These are phyloP conservation scores for Bothia castanella DNA, from an alignment of 1,284 basidiomycete genomes.

Conservation along the genomic window DNA sequence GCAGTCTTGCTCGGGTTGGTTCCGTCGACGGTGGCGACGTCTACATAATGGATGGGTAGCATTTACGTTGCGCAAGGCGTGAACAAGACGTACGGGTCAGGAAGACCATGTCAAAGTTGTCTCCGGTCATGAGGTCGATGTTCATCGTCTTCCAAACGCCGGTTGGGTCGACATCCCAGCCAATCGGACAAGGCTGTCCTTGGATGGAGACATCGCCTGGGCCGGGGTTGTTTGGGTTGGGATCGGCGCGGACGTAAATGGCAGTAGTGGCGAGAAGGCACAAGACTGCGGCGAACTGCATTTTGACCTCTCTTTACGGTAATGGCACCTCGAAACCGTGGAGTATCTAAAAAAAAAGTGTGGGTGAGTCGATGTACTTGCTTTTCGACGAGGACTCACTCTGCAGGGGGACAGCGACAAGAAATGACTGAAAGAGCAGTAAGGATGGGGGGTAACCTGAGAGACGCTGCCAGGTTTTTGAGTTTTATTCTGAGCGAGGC, in stretches of 20 bases:
- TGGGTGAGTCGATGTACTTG: neutral
- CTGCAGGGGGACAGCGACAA: slow-evolving; percentile 4
- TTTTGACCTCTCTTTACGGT: slow-evolving; percentile 8
- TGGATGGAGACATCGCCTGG: slow-evolving; percentile 55
- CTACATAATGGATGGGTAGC: slow-evolving; percentile 27
- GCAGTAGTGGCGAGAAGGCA: slow-evolving; percentile 14
- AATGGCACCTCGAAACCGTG: neutral
- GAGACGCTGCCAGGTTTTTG: neutral
- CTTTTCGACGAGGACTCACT: slow-evolving; percentile 5
- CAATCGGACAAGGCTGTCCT: slow-evolving; percentile 50
- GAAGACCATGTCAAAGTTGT: slow-evolving; percentile 67
- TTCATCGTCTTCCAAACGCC: slow-evolving; percentile 62
- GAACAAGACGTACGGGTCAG: slow-evolving; percentile 52
- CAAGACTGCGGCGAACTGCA: slow-evolving; percentile 44
- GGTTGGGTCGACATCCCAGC: slow-evolving; percentile 54
- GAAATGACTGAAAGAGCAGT: slow-evolving; percentile 5
- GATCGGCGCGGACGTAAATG: slow-evolving; percentile 44
- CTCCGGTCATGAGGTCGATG: slow-evolving; percentile 78
- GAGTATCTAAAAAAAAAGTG: slow-evolving; percentile 3
- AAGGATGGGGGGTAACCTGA: neutral
- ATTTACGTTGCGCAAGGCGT: neutral
- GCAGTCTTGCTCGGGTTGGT: slow-evolving; percentile 41
- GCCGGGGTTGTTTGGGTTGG: slow-evolving; percentile 50
- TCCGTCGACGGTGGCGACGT: slow-evolving; percentile 57
- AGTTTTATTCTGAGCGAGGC: neutral